phyloP scores from a whole-genome alignment of 2,329 filamentous ascomycete species.

The Cladophialophora chaetospira region DNA sequence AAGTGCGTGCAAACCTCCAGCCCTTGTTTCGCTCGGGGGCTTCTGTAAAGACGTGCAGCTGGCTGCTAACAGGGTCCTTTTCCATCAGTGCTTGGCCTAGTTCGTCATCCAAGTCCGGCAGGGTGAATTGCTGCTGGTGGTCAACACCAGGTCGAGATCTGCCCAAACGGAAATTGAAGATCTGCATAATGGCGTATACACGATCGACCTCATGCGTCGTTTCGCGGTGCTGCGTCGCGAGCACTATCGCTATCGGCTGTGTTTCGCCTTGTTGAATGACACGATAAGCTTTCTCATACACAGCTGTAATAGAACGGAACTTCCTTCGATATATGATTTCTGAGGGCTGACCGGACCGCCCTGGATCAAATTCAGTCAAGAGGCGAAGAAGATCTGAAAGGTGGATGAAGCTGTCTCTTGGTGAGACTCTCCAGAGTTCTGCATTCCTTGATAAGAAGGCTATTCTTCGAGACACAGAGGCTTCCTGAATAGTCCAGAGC shows the following conservation, averaged over 20 bases:
- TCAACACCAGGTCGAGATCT: not conserved
- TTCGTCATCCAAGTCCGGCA: not conserved
- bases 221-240: not conserved
- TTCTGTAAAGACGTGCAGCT: not conserved
- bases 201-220: not conserved
- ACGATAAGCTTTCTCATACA: not conserved
- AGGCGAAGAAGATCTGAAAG: not conserved
- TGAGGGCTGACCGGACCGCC: not conserved
- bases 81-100: not conserved
- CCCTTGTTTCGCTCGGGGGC: not conserved
- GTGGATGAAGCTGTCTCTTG: not conserved
- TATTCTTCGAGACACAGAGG: not conserved
- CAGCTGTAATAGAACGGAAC: not conserved
- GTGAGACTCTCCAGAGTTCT: not conserved
- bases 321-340: no score
- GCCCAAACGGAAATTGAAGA: not conserved
- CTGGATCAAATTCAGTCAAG: not conserved
- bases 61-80: not conserved
- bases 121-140: not conserved
- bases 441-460: not conserved
- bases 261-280: not conserved
- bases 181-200: not conserved
- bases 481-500: not conserved
- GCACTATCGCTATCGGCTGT: not conserved
- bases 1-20: not conserved